Base-by-base conservation (phyloP, 768 basidiomycete species). In the Mycena sanguinolenta region DNA sequence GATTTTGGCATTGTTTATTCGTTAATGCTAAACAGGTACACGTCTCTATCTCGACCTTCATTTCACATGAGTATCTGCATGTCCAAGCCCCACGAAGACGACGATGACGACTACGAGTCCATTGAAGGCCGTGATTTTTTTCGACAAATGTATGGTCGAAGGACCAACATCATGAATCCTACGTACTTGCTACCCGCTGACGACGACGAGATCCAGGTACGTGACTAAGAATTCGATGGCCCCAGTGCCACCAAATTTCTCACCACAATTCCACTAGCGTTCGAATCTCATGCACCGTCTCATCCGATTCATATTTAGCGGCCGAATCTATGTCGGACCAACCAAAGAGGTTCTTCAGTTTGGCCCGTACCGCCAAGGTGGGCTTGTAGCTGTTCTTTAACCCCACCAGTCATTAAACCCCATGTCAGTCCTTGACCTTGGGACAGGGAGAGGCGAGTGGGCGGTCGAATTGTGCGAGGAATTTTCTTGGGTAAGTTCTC, bases 371-470 rank as follows among this genome's bases (percentile, higher is more conserved):
- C 82, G 85, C 46, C 79, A 83, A 81, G 79, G 86, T 82, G 74
- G n/a, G n/a, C n/a, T n/a, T 32, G 80, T 73, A 54, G 50, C 62
- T 21, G 17, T 27, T n/a, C 2, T 3, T 9, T 3, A 8, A 5
- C 4, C 4, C 50, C 58, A 52, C 60, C 50, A 42, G 23, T 58
- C 23, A n/a, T 58, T 77, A 73, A 61, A 79, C 60, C 75, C 76
- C 34, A 76, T 77, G 65, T 79, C 79, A 58, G 86, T 92, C 50
- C 87, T 93, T 57, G 91, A 93, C 80, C 82, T 92, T 69, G 91
- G 91, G 21, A 92, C 91, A 2, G 91, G 91, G 27, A 85, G 85
- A 4, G 91, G 92, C 6, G 78, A 80, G 39, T 92, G 91, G 91
- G 91, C 67, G 69, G 82, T 69, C 30, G 65, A 58, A 27, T 62